These are phyloP conservation scores for Talaromyces sp. DNA, from an alignment of 2,329 filamentous ascomycete species.

Conservation along the genomic window DNA sequence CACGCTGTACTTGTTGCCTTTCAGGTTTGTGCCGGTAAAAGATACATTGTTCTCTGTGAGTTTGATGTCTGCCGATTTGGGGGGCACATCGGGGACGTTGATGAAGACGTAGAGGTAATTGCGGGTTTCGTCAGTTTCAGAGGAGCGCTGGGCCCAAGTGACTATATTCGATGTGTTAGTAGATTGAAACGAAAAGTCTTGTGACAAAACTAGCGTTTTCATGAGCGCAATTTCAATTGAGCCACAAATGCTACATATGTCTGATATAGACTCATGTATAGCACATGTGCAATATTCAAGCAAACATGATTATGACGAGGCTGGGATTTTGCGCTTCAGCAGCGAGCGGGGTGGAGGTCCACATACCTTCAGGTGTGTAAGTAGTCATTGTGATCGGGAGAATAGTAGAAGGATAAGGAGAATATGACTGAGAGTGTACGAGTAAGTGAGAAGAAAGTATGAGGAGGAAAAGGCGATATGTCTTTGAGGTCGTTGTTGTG, in stretches of 20 bases:
- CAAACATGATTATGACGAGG: not conserved
- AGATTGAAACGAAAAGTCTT: not conserved
- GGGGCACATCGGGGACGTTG: slow-evolving; percentile 77
- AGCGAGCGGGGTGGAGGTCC: slow-evolving; percentile 15
- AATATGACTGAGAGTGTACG: slow-evolving; percentile 1
- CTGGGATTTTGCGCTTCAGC: slow-evolving; percentile 7
- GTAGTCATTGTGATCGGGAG: slow-evolving; percentile 28
- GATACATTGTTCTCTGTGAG: slow-evolving; percentile 71
- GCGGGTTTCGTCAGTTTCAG: slow-evolving; percentile 70
- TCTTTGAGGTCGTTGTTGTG: not conserved
- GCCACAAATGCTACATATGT: not conserved
- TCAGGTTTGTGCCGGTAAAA: slow-evolving; percentile 80
- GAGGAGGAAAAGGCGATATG: not conserved
- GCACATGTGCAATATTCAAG: not conserved
- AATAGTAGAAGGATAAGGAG: slow-evolving; percentile 13
- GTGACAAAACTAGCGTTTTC: not conserved
- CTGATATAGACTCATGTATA: not conserved
- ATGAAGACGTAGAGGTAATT: slow-evolving; percentile 96
- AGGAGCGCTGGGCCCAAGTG: slow-evolving; percentile 97
- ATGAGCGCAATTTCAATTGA: not conserved
- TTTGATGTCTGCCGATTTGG: slow-evolving; percentile 74
- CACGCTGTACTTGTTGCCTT: slow-evolving; percentile 83
- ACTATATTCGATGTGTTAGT: slow-evolving; percentile 53
- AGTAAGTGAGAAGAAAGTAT: not conserved
- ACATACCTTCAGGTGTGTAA: slow-evolving; percentile 48